Evolutionary conservation across 192 early-diverging fungal species (phyloP).

Genomic region (Ambispora gerdemannii): DNA sequence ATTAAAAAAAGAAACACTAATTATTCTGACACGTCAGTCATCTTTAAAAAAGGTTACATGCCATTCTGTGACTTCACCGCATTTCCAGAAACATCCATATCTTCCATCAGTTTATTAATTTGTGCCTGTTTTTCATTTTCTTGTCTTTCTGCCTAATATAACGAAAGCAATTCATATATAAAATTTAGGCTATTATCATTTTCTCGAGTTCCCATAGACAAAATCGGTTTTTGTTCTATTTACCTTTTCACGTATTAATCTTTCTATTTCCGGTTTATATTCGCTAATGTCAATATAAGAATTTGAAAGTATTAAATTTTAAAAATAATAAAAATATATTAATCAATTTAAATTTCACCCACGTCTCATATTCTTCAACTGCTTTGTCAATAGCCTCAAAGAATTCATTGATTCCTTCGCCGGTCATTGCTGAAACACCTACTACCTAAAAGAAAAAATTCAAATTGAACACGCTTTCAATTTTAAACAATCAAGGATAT

Average conservation of each 20-base stretch:
- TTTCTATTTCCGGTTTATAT: conserved; percentile 82
- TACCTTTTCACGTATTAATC: conserved; percentile 63
- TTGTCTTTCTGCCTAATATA: conserved; percentile 41
- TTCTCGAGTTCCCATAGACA: too few species aligned
- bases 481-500: neutral
- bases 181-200: neutral
- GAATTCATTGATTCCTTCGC: conserved; percentile 87
- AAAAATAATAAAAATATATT: neutral
- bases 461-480: neutral
- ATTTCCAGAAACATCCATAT: conserved; percentile 73
- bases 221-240: neutral
- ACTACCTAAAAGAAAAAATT: conserved; percentile 49
- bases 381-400: conserved; percentile 80
- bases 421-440: conserved; percentile 90
- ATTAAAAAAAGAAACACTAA: too few species aligned
- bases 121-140: conserved; percentile 67
- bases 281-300: too few species aligned
- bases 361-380: conserved; percentile 76
- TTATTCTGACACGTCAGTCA: too few species aligned
- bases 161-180: neutral
- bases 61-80: conserved; percentile 37
- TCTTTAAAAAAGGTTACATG: neutral
- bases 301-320: conserved; percentile 5
- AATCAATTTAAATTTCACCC: conserved; percentile 21
- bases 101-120: conserved; percentile 78